Percentiles rank a stretch among this genome's conserved stretches.
Conservation (phyloP, 768 basidiomycete species). For the Russula vinacea region DNA sequence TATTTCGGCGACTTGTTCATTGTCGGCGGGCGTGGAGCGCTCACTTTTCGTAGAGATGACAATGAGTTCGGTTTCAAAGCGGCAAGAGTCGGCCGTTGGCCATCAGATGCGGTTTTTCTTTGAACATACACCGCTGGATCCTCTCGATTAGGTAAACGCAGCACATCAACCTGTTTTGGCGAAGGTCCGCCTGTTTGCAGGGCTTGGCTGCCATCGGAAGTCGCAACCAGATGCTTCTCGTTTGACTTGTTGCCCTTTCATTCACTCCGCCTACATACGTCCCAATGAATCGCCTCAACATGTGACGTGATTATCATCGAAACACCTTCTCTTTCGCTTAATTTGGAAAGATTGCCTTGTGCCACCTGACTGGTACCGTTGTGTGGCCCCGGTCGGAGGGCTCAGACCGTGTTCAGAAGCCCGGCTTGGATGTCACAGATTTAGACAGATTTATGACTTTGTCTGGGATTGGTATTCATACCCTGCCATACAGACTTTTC, state of each 20-base stretch:
- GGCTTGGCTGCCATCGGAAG: slow-evolving; percentile 5
- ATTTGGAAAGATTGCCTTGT: slow-evolving; percentile 25
- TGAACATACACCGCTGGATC: not conserved
- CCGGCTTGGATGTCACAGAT: slow-evolving; percentile 21
- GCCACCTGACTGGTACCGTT: not conserved
- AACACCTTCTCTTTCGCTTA: slow-evolving; percentile 13
- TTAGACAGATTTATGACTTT: slow-evolving; percentile 13
- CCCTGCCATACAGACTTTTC: slow-evolving; percentile 1
- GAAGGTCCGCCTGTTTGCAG: slow-evolving; percentile 5
- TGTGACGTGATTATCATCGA: slow-evolving; percentile 18
- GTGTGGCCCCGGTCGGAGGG: slow-evolving; percentile 10
- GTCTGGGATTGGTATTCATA: slow-evolving; percentile 23
- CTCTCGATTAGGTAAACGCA: slow-evolving; percentile 17
- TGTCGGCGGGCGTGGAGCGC: not conserved
- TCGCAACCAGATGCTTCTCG: slow-evolving; percentile 13
- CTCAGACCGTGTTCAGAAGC: slow-evolving; percentile 20
- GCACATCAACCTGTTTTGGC: slow-evolving; percentile 2
- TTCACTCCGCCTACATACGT: slow-evolving; percentile 6
- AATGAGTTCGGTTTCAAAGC: not conserved
- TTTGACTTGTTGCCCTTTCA: slow-evolving; percentile 6
- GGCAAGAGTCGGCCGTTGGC: not conserved
- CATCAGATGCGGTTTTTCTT: slow-evolving; percentile 8
- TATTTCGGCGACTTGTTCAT: not conserved
- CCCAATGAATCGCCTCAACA: slow-evolving; percentile 22
- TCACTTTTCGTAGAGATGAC: not conserved